phyloP scores from a whole-genome alignment of 139 green algal genomes.

The Zygnema circumcarinatum region DNA sequence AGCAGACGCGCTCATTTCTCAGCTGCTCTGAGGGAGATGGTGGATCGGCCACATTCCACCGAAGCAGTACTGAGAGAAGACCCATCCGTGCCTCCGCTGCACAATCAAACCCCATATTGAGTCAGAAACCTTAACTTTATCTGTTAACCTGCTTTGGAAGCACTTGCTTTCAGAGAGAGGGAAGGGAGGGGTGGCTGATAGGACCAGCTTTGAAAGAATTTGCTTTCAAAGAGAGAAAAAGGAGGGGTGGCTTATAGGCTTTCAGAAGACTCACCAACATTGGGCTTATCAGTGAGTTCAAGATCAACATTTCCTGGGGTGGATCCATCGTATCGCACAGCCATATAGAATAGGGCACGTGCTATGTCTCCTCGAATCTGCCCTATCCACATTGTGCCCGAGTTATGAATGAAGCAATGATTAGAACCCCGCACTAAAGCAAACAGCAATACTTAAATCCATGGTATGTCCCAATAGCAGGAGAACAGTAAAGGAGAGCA shows the following conservation, averaged over 20 bases:
- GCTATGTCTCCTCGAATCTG: constrained; percentile 56
- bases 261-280: constrained; percentile 19
- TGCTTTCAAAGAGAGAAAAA: not conserved
- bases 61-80: constrained; percentile 34
- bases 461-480: no score
- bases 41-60: constrained; percentile 46
- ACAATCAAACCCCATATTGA: not conserved
- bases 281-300: constrained; percentile 46
- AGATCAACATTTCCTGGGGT: constrained; percentile 16
- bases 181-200: not conserved
- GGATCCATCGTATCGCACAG: constrained; percentile 42
- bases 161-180: not conserved
- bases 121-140: not conserved
- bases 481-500: no score
- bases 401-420: no score
- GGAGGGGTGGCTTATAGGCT: no score
- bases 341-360: constrained; percentile 56
- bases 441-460: no score
- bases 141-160: not conserved
- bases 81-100: constrained; percentile 30
- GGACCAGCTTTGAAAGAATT: not conserved
- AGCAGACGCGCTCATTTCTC: constrained; percentile 52
- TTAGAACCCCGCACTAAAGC: no score
- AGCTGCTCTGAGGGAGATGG: constrained; percentile 5
- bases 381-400: not conserved